Conservation (phyloP, 2,329 filamentous ascomycete species). For the Fusarium palustre region DNA sequence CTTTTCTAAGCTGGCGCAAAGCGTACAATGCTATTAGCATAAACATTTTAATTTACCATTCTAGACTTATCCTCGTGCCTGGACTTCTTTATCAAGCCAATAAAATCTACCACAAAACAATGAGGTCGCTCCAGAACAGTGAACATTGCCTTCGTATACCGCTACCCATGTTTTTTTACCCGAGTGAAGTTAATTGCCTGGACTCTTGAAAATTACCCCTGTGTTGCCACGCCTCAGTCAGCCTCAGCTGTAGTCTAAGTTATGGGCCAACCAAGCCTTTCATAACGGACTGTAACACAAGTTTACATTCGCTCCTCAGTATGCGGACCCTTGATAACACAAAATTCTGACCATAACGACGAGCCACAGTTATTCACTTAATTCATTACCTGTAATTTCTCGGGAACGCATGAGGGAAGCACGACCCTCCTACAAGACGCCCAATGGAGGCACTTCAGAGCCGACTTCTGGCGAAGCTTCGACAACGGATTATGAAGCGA, state of each 20-base stretch:
- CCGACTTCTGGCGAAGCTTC: neutral
- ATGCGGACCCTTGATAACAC: neutral
- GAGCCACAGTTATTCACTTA: neutral
- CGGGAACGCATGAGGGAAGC: neutral
- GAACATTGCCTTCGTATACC: neutral
- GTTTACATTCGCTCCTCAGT: neutral
- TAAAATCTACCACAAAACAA: neutral
- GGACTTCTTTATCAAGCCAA: neutral
- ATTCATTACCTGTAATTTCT: neutral
- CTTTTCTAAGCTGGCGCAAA: neutral
- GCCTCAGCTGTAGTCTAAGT: neutral
- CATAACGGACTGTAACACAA: neutral
- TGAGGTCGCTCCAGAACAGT: neutral
- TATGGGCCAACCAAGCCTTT: neutral
- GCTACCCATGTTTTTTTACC: neutral
- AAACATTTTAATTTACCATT: neutral
- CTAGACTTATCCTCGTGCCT: fast-evolving
- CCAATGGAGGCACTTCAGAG: neutral
- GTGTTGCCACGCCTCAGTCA: neutral
- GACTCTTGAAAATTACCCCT: neutral
- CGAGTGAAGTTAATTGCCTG: neutral
- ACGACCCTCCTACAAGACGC: neutral
- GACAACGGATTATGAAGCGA: neutral
- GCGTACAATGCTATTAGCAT: no score
- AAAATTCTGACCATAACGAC: neutral